These are phyloP conservation scores for Royoungia palumana DNA, from an alignment of 768 basidiomycete genomes.

Conservation along the genomic window DNA sequence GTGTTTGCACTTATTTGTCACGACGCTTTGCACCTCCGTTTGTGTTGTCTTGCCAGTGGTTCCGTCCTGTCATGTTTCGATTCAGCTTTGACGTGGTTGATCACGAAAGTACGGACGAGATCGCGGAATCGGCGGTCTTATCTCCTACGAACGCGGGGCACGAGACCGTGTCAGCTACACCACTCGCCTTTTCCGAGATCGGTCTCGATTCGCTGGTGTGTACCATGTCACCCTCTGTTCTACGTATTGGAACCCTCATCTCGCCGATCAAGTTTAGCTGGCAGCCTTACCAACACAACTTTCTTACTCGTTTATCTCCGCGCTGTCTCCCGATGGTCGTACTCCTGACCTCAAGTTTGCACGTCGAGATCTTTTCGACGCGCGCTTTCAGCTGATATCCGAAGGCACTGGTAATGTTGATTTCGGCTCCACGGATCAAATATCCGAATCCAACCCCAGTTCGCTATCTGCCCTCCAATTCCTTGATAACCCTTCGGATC, in stretches of 20 bases:
- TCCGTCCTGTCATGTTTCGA: conserved; percentile 33
- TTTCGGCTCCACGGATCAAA: conserved; percentile 15
- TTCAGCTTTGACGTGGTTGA: conserved; percentile 61
- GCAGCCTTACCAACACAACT: conserved; percentile 65
- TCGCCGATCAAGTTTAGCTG: conserved; percentile 46
- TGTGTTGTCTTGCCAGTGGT: too few relatives aligned
- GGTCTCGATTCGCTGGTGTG: conserved; percentile 32
- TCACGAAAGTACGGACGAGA: conserved; percentile 30
- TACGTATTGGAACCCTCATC: conserved; percentile 1
- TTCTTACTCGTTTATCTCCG: conserved; percentile 71
- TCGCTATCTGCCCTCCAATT: conserved; percentile 48
- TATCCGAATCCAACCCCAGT: conserved; percentile 2
- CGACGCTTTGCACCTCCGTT: too few relatives aligned
- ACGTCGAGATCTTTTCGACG: conserved; percentile 91
- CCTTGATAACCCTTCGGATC: conserved; percentile 81
- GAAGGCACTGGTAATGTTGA: conserved; percentile 39
- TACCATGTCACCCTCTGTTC: conserved; percentile 2
- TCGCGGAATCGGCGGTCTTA: conserved; percentile 10
- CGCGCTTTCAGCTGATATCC: conserved; percentile 88
- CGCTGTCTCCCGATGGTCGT: conserved; percentile 41
- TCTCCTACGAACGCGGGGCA: background rate
- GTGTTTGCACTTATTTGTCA: background rate
- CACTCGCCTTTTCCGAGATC: conserved; percentile 27
- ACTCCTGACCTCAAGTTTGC: conserved; percentile 40
- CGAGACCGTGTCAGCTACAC: background rate